A percentile compares a stretch with the other conserved stretches of the same genome.
Conservation (phyloP, 192 early-diverging fungal species). For the Backusella luteola region DNA sequence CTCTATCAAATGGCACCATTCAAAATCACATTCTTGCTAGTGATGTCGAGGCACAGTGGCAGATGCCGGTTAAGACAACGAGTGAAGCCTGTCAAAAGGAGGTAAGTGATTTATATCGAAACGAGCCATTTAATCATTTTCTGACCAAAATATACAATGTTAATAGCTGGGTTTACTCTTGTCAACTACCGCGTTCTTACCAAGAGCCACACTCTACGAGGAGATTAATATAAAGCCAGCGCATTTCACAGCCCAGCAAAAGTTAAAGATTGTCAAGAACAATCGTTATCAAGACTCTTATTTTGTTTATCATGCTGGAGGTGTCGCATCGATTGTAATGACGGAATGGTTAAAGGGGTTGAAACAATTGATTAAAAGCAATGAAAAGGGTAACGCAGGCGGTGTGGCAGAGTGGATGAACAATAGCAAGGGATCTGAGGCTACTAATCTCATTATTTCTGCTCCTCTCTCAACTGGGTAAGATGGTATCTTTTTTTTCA, state of each 20-base stretch:
- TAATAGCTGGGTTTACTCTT: not conserved
- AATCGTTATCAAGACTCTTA: slow-evolving; percentile 58
- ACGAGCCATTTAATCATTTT: not conserved
- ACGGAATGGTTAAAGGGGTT: slow-evolving; percentile 52
- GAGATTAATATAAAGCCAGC: slow-evolving; percentile 42
- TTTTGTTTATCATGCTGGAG: slow-evolving; percentile 68
- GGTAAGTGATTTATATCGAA: not conserved
- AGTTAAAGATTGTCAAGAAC: slow-evolving; percentile 58
- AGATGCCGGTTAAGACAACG: slow-evolving; percentile 8
- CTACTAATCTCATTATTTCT: slow-evolving; percentile 16
- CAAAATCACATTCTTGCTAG: slow-evolving; percentile 63
- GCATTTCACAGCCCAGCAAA: slow-evolving; percentile 9
- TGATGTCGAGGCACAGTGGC: slow-evolving; percentile 39
- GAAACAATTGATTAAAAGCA: slow-evolving; percentile 18
- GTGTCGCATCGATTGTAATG: slow-evolving; percentile 65
- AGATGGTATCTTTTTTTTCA: not conserved
- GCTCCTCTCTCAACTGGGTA: slow-evolving; percentile 18
- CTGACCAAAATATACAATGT: not conserved
- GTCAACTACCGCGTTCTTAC: slow-evolving; percentile 23
- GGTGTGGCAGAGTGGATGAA: slow-evolving; percentile 22
- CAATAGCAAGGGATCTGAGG: slow-evolving; percentile 27
- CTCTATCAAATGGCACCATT: slow-evolving; percentile 57
- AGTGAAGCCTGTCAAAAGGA: not conserved
- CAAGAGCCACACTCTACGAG: slow-evolving; percentile 47
- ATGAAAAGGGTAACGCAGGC: slow-evolving; percentile 18